Percentiles rank a stretch among this genome's conserved stretches.
phyloP scores from a whole-genome alignment of 345 rosid genomes.

The rapeseed (Brassica napus) region Da-Ae NC_063446.1:69491001-69491500 shows the following conservation, averaged over 20 bases:
- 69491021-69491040: neutral
- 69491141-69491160: neutral
- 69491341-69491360: neutral
- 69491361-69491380: neutral
- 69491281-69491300: slow-evolving; percentile 3
- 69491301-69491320: neutral
- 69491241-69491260: neutral
- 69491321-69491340: neutral
- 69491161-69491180: neutral
- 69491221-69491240: neutral
- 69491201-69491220: neutral
- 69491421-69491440: neutral
- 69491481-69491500: neutral
- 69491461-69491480: neutral
- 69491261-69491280: neutral
- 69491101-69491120: neutral
- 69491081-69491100: neutral
- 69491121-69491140: neutral
- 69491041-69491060: neutral
- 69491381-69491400: neutral
- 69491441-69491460: neutral
- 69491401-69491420: neutral
- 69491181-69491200: neutral
- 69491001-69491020: neutral
- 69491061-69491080: neutral